Evolutionary conservation across 2,329 filamentous ascomycete species (phyloP).

Genomic region (Exserohilum rostratum): DNA sequence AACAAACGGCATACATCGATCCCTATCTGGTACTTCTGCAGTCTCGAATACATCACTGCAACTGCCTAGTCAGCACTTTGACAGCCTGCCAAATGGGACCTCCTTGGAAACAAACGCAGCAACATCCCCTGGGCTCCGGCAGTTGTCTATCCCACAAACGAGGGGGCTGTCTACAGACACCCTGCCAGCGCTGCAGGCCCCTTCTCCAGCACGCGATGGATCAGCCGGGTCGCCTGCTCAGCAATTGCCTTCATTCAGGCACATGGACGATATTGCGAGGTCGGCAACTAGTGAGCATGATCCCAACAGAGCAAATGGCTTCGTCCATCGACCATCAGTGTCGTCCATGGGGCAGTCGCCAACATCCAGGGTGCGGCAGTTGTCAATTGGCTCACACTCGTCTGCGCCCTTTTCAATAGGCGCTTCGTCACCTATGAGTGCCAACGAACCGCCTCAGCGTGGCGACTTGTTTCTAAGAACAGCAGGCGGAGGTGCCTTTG

Average conservation of each 20-base stretch:
- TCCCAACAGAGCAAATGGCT: constrained; percentile 31
- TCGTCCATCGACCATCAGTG: constrained; percentile 44
- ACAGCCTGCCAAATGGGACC: constrained; percentile 26
- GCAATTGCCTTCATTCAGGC: constrained; percentile 42
- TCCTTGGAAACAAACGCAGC: constrained; percentile 30
- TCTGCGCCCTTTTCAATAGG: constrained; percentile 39
- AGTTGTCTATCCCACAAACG: constrained; percentile 42
- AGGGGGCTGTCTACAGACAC: constrained; percentile 36
- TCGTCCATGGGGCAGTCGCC: constrained; percentile 46
- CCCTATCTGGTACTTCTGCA: constrained; percentile 12
- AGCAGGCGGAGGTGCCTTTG: constrained; percentile 38
- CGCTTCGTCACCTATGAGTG: constrained; percentile 42
- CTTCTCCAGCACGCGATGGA: constrained; percentile 37
- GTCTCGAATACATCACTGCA: constrained; percentile 17
- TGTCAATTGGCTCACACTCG: constrained; percentile 44
- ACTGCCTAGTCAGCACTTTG: constrained; percentile 22
- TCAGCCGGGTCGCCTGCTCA: constrained; percentile 38
- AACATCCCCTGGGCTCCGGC: constrained; percentile 38
- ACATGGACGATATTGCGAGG: constrained; percentile 44
- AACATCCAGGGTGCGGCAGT: constrained; percentile 39
- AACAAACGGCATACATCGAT: constrained; percentile 7
- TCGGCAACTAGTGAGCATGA: constrained; percentile 43
- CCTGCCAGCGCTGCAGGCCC: constrained; percentile 46
- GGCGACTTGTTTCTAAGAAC: constrained; percentile 42
- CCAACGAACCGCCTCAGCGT: constrained; percentile 33